A percentile compares a stretch with the other conserved stretches of the same genome.
These are phyloP conservation scores for Pseudocercospora vitis DNA, from an alignment of 2,329 filamentous ascomycete species.

Conservation along the genomic window DNA sequence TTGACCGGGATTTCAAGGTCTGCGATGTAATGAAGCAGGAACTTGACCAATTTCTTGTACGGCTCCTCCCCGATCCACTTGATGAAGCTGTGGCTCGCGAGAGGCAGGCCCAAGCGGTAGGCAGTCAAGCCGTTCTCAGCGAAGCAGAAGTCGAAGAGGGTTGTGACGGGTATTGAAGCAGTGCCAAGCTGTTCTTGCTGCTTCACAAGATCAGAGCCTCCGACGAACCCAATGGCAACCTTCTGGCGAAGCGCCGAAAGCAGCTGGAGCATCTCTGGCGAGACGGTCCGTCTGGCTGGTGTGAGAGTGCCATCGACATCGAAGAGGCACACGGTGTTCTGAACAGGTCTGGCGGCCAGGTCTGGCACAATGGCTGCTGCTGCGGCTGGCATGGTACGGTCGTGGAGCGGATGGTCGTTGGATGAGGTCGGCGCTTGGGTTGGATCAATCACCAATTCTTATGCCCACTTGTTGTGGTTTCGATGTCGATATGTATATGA, in stretches of 20 bases:
- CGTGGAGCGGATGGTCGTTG: not conserved
- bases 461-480: no score
- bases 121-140: constrained; percentile 94
- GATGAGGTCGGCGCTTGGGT: not conserved
- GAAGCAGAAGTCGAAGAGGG: constrained; percentile 97
- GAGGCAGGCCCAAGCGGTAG: constrained; percentile 74
- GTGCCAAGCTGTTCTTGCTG: constrained; percentile 93
- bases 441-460: not conserved
- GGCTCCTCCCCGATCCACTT: constrained; percentile 81
- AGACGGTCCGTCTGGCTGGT: constrained; percentile 67
- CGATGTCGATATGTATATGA: not conserved
- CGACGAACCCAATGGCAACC: constrained; percentile 86
- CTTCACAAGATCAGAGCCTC: constrained; percentile 87
- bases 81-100: constrained; percentile 85
- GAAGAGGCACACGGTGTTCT: constrained; percentile 92
- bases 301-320: constrained; percentile 95
- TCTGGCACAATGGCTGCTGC: constrained; percentile 62
- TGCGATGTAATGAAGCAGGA: constrained; percentile 77
- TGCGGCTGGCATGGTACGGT: constrained; percentile 21
- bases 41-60: constrained; percentile 77
- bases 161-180: constrained; percentile 66
- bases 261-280: constrained; percentile 78
- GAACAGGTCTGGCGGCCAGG: constrained; percentile 78
- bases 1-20: constrained; percentile 82
- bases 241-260: constrained; percentile 81